Evolutionary conservation across 1,284 basidiomycete genomes (phyloP), one percentile per base, ranked within the genome.

Genomic region (Heterobasidion annosum): DNA sequence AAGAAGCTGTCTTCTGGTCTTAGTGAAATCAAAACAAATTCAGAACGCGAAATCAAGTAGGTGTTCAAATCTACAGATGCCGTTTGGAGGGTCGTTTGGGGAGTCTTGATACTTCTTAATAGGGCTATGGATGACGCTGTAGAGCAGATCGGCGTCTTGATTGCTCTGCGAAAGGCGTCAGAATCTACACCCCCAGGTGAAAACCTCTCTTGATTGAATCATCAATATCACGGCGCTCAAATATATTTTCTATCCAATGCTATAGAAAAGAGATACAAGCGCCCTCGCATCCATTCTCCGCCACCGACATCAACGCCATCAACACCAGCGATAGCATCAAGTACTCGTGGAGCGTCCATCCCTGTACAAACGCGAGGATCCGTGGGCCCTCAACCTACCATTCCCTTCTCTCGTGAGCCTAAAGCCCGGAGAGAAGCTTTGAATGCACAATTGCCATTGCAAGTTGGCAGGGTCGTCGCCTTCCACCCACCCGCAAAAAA

Each of bases 251-350:
- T 12, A 40, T 10, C 8, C 5, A 40, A 10, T 7, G 10, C 46
- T 19, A 53, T 62, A 80, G 85, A 88, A 57, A 91, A 90, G 68
- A 79, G 88, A 48, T 79, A 76, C 57, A 90, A 91, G 67, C 83
- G 88, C 18, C 83, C 83, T 32, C 73, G 87, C 54, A 79, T 75
- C 7, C 76, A 79, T 25, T 90, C 89, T 10, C 87, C 88, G 7
- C 70, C 78, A 4, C 73, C 67, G 18, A 59, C 63, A 15, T 62
- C 68, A n/a, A 57, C 59, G 18, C 62, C 78, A 18, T 70, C 74
- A 10, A 66, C 75, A 33, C 65, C 76, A 45, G 68, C 71, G 33
- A 58, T 71, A 33, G 64, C 67, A 44, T 60, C 69, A 34, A 68
- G 70, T 43, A 70, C 70, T 42, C 75, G 82, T 37, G 68, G 73